Evolutionary conservation across 352 stramenopile species (phyloP).

Genomic region (Globisporangium rhizosaccharum): DNA sequence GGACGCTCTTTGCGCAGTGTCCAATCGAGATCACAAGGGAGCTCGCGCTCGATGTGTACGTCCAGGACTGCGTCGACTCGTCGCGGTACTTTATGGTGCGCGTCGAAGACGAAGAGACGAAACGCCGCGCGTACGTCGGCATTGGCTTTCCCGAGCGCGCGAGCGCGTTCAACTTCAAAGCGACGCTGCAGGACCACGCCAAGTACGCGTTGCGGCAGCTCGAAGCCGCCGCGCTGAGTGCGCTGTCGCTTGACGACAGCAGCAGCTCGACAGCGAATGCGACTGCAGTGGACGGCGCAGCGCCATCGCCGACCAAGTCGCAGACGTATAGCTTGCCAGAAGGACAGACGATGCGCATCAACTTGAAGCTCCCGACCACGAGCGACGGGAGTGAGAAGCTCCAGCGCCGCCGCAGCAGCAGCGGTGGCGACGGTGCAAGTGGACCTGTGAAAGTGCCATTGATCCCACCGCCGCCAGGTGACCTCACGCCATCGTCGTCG

Average conservation of each 20-base stretch:
- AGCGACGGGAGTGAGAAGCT: constrained; percentile 22
- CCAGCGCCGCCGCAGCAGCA: constrained; percentile 24
- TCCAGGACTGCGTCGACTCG: constrained; percentile 84
- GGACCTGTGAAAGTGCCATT: constrained; percentile 41
- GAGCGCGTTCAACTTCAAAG: constrained; percentile 84
- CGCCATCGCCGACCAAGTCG: constrained; percentile 19
- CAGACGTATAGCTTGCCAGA: constrained; percentile 61
- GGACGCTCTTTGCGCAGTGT: constrained; percentile 72
- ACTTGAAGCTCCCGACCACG: constrained; percentile 45
- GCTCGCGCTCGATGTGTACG: constrained; percentile 59
- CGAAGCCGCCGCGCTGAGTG: constrained; percentile 24
- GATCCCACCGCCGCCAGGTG: constrained; percentile 50
- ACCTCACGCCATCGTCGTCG: constrained; percentile 19
- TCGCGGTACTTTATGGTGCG: constrained; percentile 87
- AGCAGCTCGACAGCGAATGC: background rate
- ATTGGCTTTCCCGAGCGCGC: constrained; percentile 75
- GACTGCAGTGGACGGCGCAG: background rate
- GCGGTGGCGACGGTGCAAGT: constrained; percentile 16
- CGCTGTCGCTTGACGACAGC: background rate
- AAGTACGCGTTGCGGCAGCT: constrained; percentile 74
- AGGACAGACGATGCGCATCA: constrained; percentile 74
- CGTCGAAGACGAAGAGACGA: constrained; percentile 70
- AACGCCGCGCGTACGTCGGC: constrained; percentile 70
- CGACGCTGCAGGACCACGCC: constrained; percentile 74
- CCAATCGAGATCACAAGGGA: constrained; percentile 65